These are phyloP conservation scores for Saturnispora dispora DNA, from an alignment of 805 yeast species.

Conservation along the genomic window DNA sequence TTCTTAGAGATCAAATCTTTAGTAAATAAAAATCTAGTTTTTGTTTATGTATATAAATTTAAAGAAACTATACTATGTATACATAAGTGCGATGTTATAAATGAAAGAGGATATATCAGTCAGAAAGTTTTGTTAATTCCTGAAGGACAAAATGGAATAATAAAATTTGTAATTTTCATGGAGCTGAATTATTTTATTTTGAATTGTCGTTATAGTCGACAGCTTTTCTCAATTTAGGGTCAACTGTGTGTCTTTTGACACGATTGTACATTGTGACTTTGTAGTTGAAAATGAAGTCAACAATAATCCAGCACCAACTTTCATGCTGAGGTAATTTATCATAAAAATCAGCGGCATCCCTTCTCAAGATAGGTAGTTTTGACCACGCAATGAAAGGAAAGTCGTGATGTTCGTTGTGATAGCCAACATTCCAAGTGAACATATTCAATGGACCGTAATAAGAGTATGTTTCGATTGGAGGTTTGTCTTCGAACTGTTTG, in stretches of 20 bases:
- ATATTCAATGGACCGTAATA: constrained; percentile 75
- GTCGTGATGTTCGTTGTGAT: constrained; percentile 93
- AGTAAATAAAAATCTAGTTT: neutral
- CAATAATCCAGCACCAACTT: constrained; percentile 72
- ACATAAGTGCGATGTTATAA: neutral
- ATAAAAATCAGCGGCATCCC: constrained; percentile 72
- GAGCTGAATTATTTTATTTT: constrained; percentile 9
- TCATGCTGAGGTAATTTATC: constrained; percentile 67
- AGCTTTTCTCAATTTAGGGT: constrained; percentile 26
- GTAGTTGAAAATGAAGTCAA: constrained; percentile 60
- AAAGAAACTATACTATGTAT: neutral
- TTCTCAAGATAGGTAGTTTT: constrained; percentile 51
- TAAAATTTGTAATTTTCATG: neutral
- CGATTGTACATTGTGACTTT: constrained; percentile 70
- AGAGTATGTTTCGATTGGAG: constrained; percentile 78
- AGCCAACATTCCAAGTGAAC: constrained; percentile 87
- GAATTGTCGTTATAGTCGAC: constrained; percentile 29
- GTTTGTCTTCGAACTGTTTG: constrained; percentile 26
- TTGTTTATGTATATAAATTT: neutral
- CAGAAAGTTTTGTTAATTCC: neutral
- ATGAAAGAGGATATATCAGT: neutral
- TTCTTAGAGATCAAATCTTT: neutral
- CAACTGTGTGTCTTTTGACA: constrained; percentile 51
- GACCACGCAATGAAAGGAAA: constrained; percentile 94
- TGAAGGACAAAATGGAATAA: neutral